Percentiles rank a stretch among this genome's conserved stretches.
phyloP scores from a whole-genome alignment of 2,329 filamentous ascomycete species.

The Trichoderma semiorbis region DNA sequence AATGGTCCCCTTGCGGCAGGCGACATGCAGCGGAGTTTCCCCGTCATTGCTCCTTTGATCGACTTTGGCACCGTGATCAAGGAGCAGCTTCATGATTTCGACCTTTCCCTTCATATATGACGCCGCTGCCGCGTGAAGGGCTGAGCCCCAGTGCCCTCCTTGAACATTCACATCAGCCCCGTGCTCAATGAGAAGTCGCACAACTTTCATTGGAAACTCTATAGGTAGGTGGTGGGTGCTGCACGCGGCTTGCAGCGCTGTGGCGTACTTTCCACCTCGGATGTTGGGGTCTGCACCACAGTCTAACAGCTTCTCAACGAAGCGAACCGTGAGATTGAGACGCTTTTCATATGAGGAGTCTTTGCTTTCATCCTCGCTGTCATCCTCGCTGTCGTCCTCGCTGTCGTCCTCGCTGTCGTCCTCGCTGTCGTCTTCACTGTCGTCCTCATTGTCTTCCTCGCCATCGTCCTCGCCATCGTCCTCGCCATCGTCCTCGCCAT shows the following conservation, averaged over 20 bases:
- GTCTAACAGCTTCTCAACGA: not conserved
- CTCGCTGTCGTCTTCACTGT: no score
- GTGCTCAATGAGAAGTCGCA: not conserved
- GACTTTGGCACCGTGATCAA: not conserved
- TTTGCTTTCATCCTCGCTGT: no score
- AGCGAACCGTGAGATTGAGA: no score
- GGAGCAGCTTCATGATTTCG: not conserved
- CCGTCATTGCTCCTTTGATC: not conserved
- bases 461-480: no score
- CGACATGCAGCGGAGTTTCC: not conserved
- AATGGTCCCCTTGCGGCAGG: not conserved
- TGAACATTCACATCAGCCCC: not conserved
- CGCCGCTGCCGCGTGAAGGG: not conserved
- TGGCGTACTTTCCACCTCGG: not conserved
- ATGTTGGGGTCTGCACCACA: not conserved
- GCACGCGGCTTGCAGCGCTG: not conserved
- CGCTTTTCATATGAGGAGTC: no score
- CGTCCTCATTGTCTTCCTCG: no score
- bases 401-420: no score
- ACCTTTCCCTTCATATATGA: no score
- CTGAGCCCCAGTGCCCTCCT: not conserved
- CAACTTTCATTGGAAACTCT: not conserved
- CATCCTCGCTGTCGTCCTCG: no score
- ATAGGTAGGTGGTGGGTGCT: no score
- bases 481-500: no score